These are phyloP conservation scores for Leishmania gerbilli DNA, from an alignment of 208 protist species.

Conservation along the genomic window DNA sequence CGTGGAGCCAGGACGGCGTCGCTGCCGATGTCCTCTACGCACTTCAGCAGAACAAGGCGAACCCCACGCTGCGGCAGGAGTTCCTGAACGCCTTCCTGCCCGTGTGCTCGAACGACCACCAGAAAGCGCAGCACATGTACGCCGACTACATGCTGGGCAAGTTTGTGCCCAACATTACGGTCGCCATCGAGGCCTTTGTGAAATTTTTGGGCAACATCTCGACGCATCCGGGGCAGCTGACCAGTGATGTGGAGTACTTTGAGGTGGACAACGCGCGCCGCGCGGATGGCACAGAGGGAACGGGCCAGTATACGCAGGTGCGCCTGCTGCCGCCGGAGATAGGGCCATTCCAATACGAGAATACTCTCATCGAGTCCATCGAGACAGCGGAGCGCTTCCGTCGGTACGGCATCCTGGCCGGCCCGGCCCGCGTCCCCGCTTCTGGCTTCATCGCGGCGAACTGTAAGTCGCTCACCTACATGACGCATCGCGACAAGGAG, in stretches of 20 bases:
- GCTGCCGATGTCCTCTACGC: slow-evolving; percentile 83
- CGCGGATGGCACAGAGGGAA: slow-evolving; percentile 19
- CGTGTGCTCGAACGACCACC: slow-evolving; percentile 61
- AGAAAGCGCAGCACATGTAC: slow-evolving; percentile 55
- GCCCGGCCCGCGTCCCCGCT: slow-evolving; percentile 48
- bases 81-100: slow-evolving; percentile 81
- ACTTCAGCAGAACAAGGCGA: slow-evolving; percentile 65
- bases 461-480: slow-evolving; percentile 70
- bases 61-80: slow-evolving; percentile 65
- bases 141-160: slow-evolving; percentile 76
- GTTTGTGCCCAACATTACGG: slow-evolving; percentile 84
- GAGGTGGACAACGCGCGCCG: slow-evolving; percentile 33
- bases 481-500: slow-evolving; percentile 54
- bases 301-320: slow-evolving; percentile 63
- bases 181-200: slow-evolving; percentile 78
- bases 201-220: slow-evolving; percentile 65
- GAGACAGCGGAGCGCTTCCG: slow-evolving; percentile 70
- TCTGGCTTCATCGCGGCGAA: slow-evolving; percentile 72
- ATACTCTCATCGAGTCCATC: slow-evolving; percentile 68
- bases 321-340: slow-evolving; percentile 66
- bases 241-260: slow-evolving; percentile 46
- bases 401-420: slow-evolving; percentile 70
- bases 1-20: slow-evolving; percentile 69
- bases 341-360: slow-evolving; percentile 82
- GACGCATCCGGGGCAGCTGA: slow-evolving; percentile 31